Percentiles rank a stretch among this genome's conserved stretches.
Evolutionary conservation across 1,139 yeast genomes (phyloP).

Genomic region (Pneumocystis sp.): DNA sequence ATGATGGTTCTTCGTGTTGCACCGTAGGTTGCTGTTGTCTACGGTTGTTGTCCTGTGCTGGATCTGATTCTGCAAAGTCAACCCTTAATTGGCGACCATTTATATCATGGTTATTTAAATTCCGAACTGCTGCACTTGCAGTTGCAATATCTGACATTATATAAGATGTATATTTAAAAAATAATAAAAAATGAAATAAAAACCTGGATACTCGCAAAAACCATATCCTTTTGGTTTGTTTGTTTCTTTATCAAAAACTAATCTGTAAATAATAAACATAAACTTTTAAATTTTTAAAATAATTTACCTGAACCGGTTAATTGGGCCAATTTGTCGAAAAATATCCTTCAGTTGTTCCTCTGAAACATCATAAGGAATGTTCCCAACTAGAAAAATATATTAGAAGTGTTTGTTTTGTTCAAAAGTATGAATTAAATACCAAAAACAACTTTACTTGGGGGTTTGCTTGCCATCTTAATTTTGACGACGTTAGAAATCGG

Average conservation of each 20-base stretch:
- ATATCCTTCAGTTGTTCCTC: constrained; percentile 63
- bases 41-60: constrained; percentile 4
- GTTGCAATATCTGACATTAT: constrained; percentile 39
- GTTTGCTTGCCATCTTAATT: not conserved
- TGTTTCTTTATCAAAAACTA: constrained; percentile 73
- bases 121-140: constrained; percentile 82
- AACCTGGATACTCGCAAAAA: constrained; percentile 56
- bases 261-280: constrained; percentile 36
- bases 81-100: constrained; percentile 64
- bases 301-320: constrained; percentile 22
- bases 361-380: constrained; percentile 61
- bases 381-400: constrained; percentile 43
- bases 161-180: not conserved
- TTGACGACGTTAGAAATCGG: constrained; percentile 3
- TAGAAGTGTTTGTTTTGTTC: not conserved
- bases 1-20: constrained; percentile 6
- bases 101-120: constrained; percentile 62
- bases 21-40: constrained; percentile 12
- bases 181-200: not conserved
- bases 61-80: constrained; percentile 28
- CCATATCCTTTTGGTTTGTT: constrained; percentile 91
- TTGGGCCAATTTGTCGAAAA: constrained; percentile 55
- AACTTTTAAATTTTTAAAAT: not conserved
- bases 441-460: not conserved
- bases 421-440: constrained; percentile 2